Evolutionary conservation across 2,329 filamentous ascomycete species (phyloP).

Genomic region (Calonectria henricotiae): DNA sequence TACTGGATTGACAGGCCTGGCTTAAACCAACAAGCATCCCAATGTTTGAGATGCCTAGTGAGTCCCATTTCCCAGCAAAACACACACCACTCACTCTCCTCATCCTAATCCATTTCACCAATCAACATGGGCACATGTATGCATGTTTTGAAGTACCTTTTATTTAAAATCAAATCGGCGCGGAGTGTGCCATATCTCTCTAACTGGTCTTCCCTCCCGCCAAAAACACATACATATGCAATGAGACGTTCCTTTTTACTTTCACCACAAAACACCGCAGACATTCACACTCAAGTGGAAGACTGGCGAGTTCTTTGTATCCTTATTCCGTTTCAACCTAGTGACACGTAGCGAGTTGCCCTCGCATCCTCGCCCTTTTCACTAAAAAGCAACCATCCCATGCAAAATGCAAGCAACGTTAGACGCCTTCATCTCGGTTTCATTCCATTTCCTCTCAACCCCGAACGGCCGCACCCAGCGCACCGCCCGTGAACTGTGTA

Average conservation of each 20-base stretch:
- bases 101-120: neutral
- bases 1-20: too few relatives aligned
- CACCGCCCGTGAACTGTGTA: conserved; percentile 87
- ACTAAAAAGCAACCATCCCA: conserved; percentile 58
- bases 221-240: conserved; percentile 35
- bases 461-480: conserved; percentile 79
- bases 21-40: too few relatives aligned
- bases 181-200: conserved; percentile 26
- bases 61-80: neutral
- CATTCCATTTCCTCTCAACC: conserved; percentile 62
- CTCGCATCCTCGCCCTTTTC: conserved; percentile 56
- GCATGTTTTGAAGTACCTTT: conserved; percentile 20
- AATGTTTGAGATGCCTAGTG: too few relatives aligned
- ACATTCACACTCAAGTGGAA: conserved; percentile 36
- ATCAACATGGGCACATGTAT: neutral
- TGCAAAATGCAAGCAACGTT: conserved; percentile 57
- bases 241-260: conserved; percentile 41
- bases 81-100: neutral
- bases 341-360: conserved; percentile 56
- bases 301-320: conserved; percentile 54
- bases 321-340: conserved; percentile 56
- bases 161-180: conserved; percentile 27
- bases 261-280: conserved; percentile 38
- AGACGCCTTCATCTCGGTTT: conserved; percentile 55
- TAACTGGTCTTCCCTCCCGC: conserved; percentile 14